Percentiles rank a stretch among this genome's conserved stretches.
Evolutionary conservation across 2,329 filamentous ascomycete species (phyloP).

Genomic region (Paramyrothecium roridum): DNA sequence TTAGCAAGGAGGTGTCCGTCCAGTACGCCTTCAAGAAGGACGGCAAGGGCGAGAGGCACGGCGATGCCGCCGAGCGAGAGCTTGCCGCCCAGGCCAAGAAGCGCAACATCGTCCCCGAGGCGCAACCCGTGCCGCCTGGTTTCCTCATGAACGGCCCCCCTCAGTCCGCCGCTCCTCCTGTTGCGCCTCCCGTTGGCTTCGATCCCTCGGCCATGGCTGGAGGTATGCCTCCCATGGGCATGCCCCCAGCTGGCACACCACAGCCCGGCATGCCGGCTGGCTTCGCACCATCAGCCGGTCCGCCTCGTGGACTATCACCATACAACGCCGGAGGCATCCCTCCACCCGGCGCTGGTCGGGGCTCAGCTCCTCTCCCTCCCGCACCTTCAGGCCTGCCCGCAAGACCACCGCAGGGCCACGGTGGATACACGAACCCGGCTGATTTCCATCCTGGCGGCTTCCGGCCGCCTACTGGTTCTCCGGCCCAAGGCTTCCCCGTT

Average conservation of each 20-base stretch:
- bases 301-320: conserved; percentile 27
- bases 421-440: conserved; percentile 41
- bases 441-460: conserved; percentile 44
- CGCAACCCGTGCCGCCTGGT: conserved; percentile 71
- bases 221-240: conserved; percentile 10
- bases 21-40: conserved; percentile 99
- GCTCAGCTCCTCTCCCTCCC: conserved; percentile 39
- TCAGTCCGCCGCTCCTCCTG: conserved; percentile 15
- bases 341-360: conserved; percentile 23
- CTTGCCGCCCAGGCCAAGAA: conserved; percentile 90
- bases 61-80: conserved; percentile 88
- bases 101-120: conserved; percentile 84
- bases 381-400: conserved; percentile 49
- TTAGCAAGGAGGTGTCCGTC: conserved; percentile 94
- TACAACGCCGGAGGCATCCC: conserved; percentile 23
- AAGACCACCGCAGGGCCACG: conserved; percentile 44
- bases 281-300: conserved; percentile 27
- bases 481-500: conserved; percentile 33
- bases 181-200: conserved; percentile 26
- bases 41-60: conserved; percentile 93
- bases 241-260: conserved; percentile 21
- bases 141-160: conserved; percentile 48
- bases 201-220: conserved; percentile 27
- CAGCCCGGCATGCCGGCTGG: conserved; percentile 32
- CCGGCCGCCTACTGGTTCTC: conserved; percentile 34